Evolutionary conservation across 345 rosid genomes (phyloP).

Genomic region (Luvunga scandens): DNA sequence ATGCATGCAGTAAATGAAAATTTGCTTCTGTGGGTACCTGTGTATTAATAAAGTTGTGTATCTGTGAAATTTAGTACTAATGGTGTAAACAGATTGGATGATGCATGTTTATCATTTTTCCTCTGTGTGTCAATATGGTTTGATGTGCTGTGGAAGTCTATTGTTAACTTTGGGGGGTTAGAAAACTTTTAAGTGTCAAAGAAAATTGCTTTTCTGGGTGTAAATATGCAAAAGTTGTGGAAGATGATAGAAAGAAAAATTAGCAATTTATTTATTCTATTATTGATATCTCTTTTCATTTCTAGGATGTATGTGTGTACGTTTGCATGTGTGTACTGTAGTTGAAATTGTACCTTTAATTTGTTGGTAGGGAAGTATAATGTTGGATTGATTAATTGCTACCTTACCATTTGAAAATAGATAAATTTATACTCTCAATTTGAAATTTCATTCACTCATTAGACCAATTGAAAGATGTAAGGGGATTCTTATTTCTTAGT

Average conservation of each 20-base stretch:
- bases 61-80: neutral
- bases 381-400: neutral
- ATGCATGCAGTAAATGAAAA: neutral
- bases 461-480: neutral
- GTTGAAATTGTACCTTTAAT: neutral
- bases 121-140: neutral
- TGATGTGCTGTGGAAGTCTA: neutral
- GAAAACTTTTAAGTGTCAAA: neutral
- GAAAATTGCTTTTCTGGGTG: neutral
- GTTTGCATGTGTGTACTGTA: neutral
- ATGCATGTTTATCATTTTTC: neutral
- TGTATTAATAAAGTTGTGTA: neutral
- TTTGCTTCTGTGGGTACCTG: neutral
- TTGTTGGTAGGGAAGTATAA: neutral
- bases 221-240: neutral
- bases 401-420: neutral
- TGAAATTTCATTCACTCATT: neutral
- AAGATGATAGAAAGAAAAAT: neutral
- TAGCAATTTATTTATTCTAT: neutral
- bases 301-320: neutral
- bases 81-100: neutral
- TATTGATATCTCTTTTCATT: conserved; percentile 4
- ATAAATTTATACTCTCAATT: neutral
- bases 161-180: neutral
- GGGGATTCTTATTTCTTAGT: neutral